A percentile compares a stretch with the other conserved stretches of the same genome.
phyloP scores from a whole-genome alignment of 208 protist genomes.

The Novymonas esmeraldas region DNA sequence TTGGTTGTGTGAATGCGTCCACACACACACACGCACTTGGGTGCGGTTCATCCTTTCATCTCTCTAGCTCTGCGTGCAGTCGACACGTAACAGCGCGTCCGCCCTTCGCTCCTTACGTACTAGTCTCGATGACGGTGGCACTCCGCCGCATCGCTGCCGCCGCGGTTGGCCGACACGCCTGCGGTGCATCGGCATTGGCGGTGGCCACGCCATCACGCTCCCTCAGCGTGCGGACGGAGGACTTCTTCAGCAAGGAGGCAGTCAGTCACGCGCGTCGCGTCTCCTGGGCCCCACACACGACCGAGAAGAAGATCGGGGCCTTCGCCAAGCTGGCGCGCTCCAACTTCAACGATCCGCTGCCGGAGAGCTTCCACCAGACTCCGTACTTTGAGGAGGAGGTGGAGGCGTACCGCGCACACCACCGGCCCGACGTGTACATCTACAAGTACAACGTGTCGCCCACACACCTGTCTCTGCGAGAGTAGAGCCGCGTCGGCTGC shows the following conservation, averaged over 20 bases:
- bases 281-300: conserved; percentile 90
- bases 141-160: not conserved
- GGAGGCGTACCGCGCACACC: conserved; percentile 83
- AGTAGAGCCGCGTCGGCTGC: conserved; percentile 26
- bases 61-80: too few relatives aligned
- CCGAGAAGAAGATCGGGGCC: conserved; percentile 86
- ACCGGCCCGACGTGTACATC: conserved; percentile 88
- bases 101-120: too few relatives aligned
- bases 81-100: too few relatives aligned
- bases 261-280: conserved; percentile 89
- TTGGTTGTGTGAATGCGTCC: not conserved
- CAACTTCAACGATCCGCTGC: conserved; percentile 85
- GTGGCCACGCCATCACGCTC: conserved; percentile 13
- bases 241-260: conserved; percentile 91
- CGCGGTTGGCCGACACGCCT: too few relatives aligned
- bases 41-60: too few relatives aligned
- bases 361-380: conserved; percentile 70
- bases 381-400: conserved; percentile 90
- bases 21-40: too few relatives aligned
- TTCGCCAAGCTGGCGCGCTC: conserved; percentile 90
- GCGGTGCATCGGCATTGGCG: not conserved
- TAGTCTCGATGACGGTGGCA: not conserved
- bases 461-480: conserved; percentile 84
- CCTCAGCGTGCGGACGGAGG: conserved; percentile 84
- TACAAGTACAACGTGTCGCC: conserved; percentile 90